A percentile compares a stretch with the other conserved stretches of the same genome.
Conservation (phyloP, 768 basidiomycete genomes). For the Boletales sp. region DNA sequence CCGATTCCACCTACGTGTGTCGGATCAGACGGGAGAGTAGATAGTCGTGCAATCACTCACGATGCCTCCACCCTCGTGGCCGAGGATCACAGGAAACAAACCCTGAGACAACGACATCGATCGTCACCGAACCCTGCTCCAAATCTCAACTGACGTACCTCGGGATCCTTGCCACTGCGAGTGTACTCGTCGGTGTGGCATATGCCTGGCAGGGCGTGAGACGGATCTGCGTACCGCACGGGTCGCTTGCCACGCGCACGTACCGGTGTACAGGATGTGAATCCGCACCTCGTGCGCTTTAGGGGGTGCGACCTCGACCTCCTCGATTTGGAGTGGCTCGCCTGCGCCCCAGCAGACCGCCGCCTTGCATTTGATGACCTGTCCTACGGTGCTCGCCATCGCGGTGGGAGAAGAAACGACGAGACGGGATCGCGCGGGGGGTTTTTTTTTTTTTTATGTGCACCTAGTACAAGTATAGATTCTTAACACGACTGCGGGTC, state of each 20-base stretch:
- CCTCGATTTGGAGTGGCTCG: constrained; percentile 80
- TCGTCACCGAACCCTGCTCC: background rate
- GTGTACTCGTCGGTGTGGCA: constrained; percentile 99
- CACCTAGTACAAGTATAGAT: background rate
- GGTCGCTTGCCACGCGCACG: constrained; percentile 12
- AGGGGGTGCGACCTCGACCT: constrained; percentile 93
- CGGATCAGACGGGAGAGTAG: background rate
- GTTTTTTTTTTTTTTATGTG: background rate
- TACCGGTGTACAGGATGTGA: constrained; percentile 87
- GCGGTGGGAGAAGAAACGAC: constrained; percentile 16
- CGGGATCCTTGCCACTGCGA: constrained; percentile 92
- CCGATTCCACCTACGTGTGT: constrained; percentile 78
- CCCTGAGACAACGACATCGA: constrained; percentile 45
- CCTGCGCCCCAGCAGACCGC: constrained; percentile 96
- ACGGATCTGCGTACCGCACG: constrained; percentile 5
- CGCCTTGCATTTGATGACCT: constrained; percentile 82
- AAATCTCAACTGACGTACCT: constrained; percentile 46
- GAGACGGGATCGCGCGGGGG: constrained; percentile 6
- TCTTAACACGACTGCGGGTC: background rate
- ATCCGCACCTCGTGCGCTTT: constrained; percentile 89
- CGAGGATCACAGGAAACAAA: constrained; percentile 88
- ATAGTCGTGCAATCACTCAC: constrained; percentile 42
- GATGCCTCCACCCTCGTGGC: constrained; percentile 91
- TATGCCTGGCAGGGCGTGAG: constrained; percentile 50
- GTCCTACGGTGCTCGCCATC: constrained; percentile 77